Conservation (phyloP, 1,139 yeast species). For the Maudiozyma humilis region DNA sequence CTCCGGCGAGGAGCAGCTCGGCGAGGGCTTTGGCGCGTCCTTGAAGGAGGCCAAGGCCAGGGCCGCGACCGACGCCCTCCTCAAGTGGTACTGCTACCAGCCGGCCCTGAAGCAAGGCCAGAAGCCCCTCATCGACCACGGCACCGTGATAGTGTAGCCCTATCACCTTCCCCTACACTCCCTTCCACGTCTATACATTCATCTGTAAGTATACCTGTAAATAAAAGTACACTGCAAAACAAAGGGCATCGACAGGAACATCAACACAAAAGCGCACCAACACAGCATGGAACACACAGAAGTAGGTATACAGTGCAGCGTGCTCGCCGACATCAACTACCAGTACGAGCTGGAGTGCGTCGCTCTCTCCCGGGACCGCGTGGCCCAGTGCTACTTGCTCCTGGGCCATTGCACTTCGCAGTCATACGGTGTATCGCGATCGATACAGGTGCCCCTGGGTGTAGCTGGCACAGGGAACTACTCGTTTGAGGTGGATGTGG, state of each 20-base stretch:
- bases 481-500: conserved; percentile 9
- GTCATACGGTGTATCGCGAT: too few species aligned
- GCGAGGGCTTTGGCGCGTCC: conserved; percentile 94
- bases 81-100: conserved; percentile 84
- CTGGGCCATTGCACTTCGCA: conserved; percentile 13
- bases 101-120: conserved; percentile 46
- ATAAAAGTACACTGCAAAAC: conserved; percentile 2
- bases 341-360: conserved; percentile 12
- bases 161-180: too few species aligned
- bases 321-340: conserved; percentile 15
- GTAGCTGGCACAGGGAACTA: neutral
- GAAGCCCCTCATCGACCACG: conserved; percentile 35
- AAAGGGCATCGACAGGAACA: neutral
- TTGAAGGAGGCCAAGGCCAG: conserved; percentile 86
- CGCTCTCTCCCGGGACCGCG: neutral
- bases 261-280: neutral
- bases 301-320: neutral
- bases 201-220: conserved; percentile 5
- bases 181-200: conserved; percentile 1
- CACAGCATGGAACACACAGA: neutral
- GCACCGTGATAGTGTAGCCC: conserved; percentile 36
- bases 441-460: neutral
- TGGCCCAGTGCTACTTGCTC: conserved; percentile 16
- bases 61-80: conserved; percentile 83
- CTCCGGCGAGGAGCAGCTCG: conserved; percentile 71